phyloP scores from a whole-genome alignment of 345 rosid species.

The Kandelia obovata region DNA sequence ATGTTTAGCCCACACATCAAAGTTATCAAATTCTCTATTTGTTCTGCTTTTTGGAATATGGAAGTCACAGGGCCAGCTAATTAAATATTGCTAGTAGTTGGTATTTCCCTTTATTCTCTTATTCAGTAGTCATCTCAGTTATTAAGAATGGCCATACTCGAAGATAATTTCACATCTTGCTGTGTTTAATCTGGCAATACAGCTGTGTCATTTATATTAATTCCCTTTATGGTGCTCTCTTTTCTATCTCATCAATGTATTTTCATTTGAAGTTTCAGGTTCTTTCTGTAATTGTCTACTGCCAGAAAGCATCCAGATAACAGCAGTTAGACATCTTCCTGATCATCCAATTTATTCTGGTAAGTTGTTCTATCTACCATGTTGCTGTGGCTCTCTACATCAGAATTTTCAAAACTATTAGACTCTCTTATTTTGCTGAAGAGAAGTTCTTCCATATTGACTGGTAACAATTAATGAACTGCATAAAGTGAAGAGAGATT shows the following conservation, averaged over 20 bases:
- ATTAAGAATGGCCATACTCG: neutral
- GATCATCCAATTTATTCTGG: slow-evolving; percentile 73
- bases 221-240: slow-evolving; percentile 8
- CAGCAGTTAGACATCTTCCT: slow-evolving; percentile 73
- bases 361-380: slow-evolving; percentile 24
- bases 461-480: neutral
- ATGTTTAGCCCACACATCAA: neutral
- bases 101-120: neutral
- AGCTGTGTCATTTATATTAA: neutral
- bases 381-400: slow-evolving; percentile 1
- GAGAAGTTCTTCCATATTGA: too few relatives aligned
- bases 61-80: neutral
- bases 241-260: slow-evolving; percentile 13
- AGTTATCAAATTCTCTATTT: neutral
- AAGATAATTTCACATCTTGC: neutral
- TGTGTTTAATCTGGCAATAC: neutral
- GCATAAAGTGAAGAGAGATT: too few relatives aligned
- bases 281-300: slow-evolving; percentile 89
- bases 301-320: slow-evolving; percentile 80
- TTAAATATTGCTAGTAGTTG: neutral
- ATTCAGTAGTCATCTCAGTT: neutral
- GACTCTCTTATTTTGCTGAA: neutral
- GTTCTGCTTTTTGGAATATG: neutral
- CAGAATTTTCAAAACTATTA: neutral
- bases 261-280: slow-evolving; percentile 57